These are phyloP conservation scores for Globisporangium echinulatum DNA, from an alignment of 352 stramenopile species.

Conservation along the genomic window DNA sequence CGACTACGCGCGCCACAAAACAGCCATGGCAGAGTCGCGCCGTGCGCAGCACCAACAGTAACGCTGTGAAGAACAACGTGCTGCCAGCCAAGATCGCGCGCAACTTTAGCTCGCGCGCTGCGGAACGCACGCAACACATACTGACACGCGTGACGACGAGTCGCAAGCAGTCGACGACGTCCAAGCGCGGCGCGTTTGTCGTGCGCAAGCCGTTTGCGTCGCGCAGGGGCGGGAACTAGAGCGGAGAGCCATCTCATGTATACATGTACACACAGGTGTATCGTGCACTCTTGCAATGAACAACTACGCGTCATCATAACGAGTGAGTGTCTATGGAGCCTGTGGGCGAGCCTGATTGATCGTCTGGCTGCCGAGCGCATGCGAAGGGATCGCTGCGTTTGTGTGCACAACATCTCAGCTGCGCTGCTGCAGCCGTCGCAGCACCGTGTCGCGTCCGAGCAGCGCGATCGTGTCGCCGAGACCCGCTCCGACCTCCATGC, in stretches of 20 bases:
- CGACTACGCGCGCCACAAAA: not conserved
- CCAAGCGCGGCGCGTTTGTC: conserved; percentile 44
- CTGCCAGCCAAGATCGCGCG: conserved; percentile 11
- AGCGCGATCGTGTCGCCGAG: conserved; percentile 81
- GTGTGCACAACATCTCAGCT: not conserved
- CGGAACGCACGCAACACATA: conserved; percentile 5
- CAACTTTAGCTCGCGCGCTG: conserved; percentile 8
- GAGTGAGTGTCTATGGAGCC: too few relatives aligned
- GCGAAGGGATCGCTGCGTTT: not conserved
- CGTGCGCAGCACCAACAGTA: conserved; percentile 18
- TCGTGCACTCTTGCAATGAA: too few relatives aligned
- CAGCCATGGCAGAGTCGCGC: conserved; percentile 14
- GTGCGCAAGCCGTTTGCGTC: conserved; percentile 40
- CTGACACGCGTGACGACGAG: conserved; percentile 5
- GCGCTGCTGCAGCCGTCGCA: conserved; percentile 34
- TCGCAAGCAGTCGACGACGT: conserved; percentile 13
- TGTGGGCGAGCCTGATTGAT: too few relatives aligned
- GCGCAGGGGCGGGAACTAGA: conserved; percentile 12
- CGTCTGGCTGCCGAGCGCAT: too few relatives aligned
- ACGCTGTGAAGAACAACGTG: conserved; percentile 12
- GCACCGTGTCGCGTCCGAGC: conserved; percentile 50
- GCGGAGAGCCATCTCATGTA: too few relatives aligned
- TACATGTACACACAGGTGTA: too few relatives aligned
- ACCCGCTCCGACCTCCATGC: conserved; percentile 79
- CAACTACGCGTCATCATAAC: too few relatives aligned